phyloP scores from a whole-genome alignment of 2,329 filamentous ascomycete genomes.

The Akanthomyces dipterigenus region DNA sequence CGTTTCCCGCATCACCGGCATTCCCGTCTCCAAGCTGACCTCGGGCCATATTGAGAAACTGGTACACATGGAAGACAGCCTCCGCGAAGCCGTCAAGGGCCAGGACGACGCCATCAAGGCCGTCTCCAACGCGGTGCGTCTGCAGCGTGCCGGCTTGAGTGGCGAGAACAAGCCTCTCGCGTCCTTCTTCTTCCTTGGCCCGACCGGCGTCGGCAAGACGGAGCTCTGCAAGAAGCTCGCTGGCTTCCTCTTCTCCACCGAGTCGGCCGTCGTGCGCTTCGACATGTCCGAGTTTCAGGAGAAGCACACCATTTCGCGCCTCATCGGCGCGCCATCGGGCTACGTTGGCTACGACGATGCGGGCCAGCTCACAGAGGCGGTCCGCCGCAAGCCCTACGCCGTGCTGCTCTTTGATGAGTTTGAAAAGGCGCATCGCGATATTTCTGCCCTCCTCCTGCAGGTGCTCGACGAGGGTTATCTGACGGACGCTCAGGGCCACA shows the following conservation, averaged over 20 bases:
- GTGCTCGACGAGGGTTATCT: constrained; percentile 95
- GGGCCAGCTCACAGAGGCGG: constrained; percentile 90
- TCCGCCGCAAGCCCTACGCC: constrained; percentile 89
- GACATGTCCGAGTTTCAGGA: constrained; percentile 99
- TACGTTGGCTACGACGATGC: constrained; percentile 97
- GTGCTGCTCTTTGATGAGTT: constrained; percentile 96
- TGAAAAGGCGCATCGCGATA: constrained; percentile 94
- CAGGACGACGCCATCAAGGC: constrained; percentile 91
- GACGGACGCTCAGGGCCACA: constrained; percentile 91
- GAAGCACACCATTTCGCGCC: constrained; percentile 87
- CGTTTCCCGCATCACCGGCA: constrained; percentile 85
- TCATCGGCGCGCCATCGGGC: constrained; percentile 88
- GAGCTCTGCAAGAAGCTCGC: constrained; percentile 96
- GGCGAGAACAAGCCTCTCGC: constrained; percentile 88
- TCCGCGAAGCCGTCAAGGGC: constrained; percentile 77
- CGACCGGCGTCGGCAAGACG: constrained; percentile 94
- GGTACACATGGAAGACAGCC: constrained; percentile 88
- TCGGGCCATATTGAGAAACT: constrained; percentile 91
- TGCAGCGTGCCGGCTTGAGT: constrained; percentile 86
- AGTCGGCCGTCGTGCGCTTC: constrained; percentile 84
- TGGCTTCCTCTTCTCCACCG: constrained; percentile 85
- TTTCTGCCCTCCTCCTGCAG: constrained; percentile 84
- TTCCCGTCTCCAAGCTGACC: constrained; percentile 87
- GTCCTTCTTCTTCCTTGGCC: constrained; percentile 95
- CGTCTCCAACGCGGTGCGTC: constrained; percentile 85